A percentile compares a stretch with the other conserved stretches of the same genome.
phyloP scores from a whole-genome alignment of 2,329 filamentous ascomycete genomes.

The Trichoderma asperellum region DNA sequence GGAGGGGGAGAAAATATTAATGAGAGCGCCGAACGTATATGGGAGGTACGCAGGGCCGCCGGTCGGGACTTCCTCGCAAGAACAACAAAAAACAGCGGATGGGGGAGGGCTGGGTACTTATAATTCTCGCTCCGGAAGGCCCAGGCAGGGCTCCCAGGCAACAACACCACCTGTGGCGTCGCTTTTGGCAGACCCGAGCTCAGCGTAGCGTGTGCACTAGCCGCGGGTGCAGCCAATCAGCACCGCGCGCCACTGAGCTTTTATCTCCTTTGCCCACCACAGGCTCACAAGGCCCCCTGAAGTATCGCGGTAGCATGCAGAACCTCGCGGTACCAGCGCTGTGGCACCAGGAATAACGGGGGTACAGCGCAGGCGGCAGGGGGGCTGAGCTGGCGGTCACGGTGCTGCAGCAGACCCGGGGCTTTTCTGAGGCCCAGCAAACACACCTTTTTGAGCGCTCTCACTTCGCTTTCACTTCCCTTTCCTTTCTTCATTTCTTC shows the following conservation, averaged over 20 bases:
- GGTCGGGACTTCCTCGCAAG: constrained; percentile 61
- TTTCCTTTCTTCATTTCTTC: constrained; percentile 7
- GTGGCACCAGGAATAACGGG: constrained; percentile 23
- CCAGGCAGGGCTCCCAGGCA: constrained; percentile 49
- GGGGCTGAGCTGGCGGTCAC: constrained; percentile 29
- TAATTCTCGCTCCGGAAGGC: constrained; percentile 53
- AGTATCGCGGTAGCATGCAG: constrained; percentile 44
- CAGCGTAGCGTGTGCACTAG: constrained; percentile 45
- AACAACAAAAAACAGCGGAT: constrained; percentile 51
- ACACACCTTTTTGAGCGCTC: constrained; percentile 11
- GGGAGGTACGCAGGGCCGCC: constrained; percentile 57
- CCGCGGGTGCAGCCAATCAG: constrained; percentile 46
- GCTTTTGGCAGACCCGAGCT: constrained; percentile 46
- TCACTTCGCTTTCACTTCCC: constrained; percentile 20
- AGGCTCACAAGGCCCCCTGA: constrained; percentile 43
- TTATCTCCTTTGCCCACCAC: constrained; percentile 46
- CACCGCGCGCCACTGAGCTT: constrained; percentile 37
- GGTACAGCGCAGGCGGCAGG: background rate
- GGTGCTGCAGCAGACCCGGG: constrained; percentile 5
- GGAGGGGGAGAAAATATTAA: constrained; percentile 42
- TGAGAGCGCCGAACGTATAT: constrained; percentile 50
- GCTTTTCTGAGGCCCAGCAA: constrained; percentile 9
- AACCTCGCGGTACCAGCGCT: constrained; percentile 33
- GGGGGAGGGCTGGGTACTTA: constrained; percentile 61
- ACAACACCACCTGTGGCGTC: constrained; percentile 50